Conservation (phyloP, 192 early-diverging fungal species). For the Coemansia sp. region DNA sequence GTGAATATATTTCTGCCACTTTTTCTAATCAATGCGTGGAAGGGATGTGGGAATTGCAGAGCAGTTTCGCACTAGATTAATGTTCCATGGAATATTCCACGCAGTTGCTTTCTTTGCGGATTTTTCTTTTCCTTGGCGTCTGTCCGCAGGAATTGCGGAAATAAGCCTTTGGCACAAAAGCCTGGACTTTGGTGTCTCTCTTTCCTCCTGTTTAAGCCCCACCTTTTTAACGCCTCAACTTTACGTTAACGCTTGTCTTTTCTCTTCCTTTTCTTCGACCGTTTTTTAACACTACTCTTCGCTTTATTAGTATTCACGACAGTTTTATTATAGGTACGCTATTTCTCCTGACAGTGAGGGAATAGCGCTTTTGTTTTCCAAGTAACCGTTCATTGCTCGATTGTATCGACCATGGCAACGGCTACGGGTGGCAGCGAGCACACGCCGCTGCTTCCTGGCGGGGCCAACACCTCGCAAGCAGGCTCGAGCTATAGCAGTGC, state of each 20-base stretch:
- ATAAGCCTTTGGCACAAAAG: background rate
- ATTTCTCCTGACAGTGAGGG: background rate
- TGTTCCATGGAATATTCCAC: slow-evolving; percentile 12
- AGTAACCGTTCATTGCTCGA: background rate
- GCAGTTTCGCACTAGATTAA: background rate
- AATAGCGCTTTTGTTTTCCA: background rate
- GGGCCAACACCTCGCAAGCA: background rate
- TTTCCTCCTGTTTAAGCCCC: background rate
- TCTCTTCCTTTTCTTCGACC: slow-evolving; percentile 1
- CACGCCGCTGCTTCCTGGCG: slow-evolving; percentile 48
- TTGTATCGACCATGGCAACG: slow-evolving; percentile 19
- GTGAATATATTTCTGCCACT: background rate
- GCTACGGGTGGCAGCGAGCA: slow-evolving; percentile 42
- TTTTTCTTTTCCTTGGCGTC: slow-evolving; percentile 7
- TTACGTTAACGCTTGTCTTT: background rate
- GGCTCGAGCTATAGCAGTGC: slow-evolving; percentile 13
- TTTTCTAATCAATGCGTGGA: background rate
- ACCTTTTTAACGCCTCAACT: slow-evolving; percentile 11
- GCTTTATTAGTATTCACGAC: background rate
- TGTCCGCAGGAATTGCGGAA: slow-evolving; percentile 2
- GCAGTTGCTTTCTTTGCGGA: slow-evolving; percentile 14
- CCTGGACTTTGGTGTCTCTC: background rate
- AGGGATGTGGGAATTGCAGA: too few species aligned
- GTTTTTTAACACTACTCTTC: background rate
- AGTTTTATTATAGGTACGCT: background rate